Percentiles rank a stretch among this genome's conserved stretches.
phyloP scores from a whole-genome alignment of 768 basidiomycete genomes.

The Suillus americanus region DNA sequence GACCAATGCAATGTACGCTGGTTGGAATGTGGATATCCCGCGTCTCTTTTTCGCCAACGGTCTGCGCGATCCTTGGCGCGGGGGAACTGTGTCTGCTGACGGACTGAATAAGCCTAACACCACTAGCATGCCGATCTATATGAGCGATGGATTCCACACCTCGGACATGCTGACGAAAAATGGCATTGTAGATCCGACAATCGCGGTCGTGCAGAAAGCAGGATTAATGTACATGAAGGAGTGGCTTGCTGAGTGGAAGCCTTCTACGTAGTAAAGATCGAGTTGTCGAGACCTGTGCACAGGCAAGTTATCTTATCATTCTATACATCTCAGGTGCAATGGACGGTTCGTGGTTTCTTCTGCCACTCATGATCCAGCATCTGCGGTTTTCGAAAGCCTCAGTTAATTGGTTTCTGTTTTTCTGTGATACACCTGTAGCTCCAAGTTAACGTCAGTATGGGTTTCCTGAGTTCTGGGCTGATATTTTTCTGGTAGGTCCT shows the following conservation, averaged over 20 bases:
- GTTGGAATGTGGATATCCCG: slow-evolving; percentile 60
- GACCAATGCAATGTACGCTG: slow-evolving; percentile 55
- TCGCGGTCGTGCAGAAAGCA: slow-evolving; percentile 52
- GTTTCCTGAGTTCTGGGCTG: not conserved
- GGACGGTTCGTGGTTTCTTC: not conserved
- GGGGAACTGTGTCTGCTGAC: slow-evolving; percentile 64
- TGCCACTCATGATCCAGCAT: not conserved
- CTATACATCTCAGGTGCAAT: not conserved
- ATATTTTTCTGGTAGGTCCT: too few species aligned
- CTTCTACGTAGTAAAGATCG: not conserved
- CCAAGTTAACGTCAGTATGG: not conserved
- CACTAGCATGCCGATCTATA: slow-evolving; percentile 52
- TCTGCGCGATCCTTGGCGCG: slow-evolving; percentile 66
- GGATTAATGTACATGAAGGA: slow-evolving; percentile 51
- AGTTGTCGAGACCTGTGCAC: not conserved
- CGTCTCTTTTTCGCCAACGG: slow-evolving; percentile 72
- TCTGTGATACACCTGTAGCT: not conserved
- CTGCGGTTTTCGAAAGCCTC: not conserved
- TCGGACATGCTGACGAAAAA: slow-evolving; percentile 51
- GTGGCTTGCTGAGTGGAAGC: slow-evolving; percentile 50
- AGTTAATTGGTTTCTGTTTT: not conserved
- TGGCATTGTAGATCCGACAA: slow-evolving; percentile 48
- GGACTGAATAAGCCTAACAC: slow-evolving; percentile 47
- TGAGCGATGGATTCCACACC: slow-evolving; percentile 66
- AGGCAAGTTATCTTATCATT: not conserved